Evolutionary conservation across 2,329 filamentous ascomycete genomes (phyloP), one percentile per base, ranked within the genome.

Genomic region (Graphiopsis chlorocephala): DNA sequence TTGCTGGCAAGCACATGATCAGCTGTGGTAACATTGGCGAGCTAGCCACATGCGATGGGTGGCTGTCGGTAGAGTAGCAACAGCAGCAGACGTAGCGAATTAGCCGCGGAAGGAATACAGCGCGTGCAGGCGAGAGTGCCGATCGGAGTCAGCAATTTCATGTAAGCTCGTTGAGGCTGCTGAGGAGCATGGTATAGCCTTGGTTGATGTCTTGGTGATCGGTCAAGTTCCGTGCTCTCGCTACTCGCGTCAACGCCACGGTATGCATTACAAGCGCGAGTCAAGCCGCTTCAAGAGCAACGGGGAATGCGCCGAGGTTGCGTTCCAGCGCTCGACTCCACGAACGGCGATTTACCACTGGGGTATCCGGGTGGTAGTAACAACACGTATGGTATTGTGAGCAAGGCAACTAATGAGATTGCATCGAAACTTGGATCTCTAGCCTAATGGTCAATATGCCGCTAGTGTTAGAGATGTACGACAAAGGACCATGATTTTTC

Each of bases 61-160:
- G 25, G 60, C 60, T 62, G 60, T 42, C 60, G 48, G 47, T 38
- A 61, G n/a, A 33, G 53, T 20, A 35, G 53, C 15, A 38, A 56
- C 29, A 56, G 31, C 29, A 38, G 53, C 53, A 15, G 20, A 10
- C 12, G 17, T 38, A 33, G 31, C 53, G 53, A 38, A 23, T 31
- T 26, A 56, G n/a, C 53, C 29, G 29, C 31, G 31, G 31, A 14
- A 15, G n/a, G 28, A 56, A 15, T 11, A 56, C 47, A 53, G 25
- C 50, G 29, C 50, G 28, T 29, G 23, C 48, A n/a, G n/a, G 17
- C n/a, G 25, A 52, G 38, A 29, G 6, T 31, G 50, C 28, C 25
- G 50, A 28, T 28, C 25, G 47, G 20, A 25, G 47, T 50, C 47
- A 50, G 47, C 15, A 53, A 53, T 10, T n/a, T 31, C 26, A 53